Percentiles rank a stretch among this genome's conserved stretches.
Evolutionary conservation across 192 early-diverging fungal genomes (phyloP).

Genomic region (Entomortierella lignicola): DNA sequence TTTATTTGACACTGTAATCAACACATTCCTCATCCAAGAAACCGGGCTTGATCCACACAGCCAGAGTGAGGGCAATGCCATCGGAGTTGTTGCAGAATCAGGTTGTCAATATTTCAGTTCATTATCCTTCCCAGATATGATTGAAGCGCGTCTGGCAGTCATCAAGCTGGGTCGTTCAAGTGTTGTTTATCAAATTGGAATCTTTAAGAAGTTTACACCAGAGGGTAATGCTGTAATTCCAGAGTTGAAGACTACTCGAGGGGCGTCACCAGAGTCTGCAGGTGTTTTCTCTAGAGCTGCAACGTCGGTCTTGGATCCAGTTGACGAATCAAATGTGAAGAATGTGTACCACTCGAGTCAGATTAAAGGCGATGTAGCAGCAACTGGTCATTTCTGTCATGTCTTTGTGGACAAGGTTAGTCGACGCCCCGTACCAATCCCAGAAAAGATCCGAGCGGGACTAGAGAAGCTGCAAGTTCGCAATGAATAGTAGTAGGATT

Average conservation of each 20-base stretch:
- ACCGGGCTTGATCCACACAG: constrained; percentile 53
- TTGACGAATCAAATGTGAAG: constrained; percentile 1
- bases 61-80: constrained; percentile 32
- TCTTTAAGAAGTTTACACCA: constrained; percentile 55
- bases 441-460: constrained; percentile 27
- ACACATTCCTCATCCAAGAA: constrained; percentile 64
- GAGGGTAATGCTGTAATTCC: background rate
- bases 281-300: constrained; percentile 30
- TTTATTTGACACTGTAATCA: constrained; percentile 69
- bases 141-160: constrained; percentile 61
- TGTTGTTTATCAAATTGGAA: constrained; percentile 65
- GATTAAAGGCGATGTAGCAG: constrained; percentile 39
- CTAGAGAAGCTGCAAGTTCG: constrained; percentile 28
- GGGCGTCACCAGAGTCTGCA: constrained; percentile 1
- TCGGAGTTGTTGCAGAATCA: constrained; percentile 60
- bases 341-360: constrained; percentile 9
- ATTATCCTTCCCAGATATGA: constrained; percentile 60
- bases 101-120: constrained; percentile 56
- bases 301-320: constrained; percentile 9
- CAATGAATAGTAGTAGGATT: background rate
- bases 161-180: constrained; percentile 60
- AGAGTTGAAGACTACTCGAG: background rate
- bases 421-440: constrained; percentile 54
- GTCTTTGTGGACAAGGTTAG: constrained; percentile 60
- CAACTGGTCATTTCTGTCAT: constrained; percentile 61